Percentiles rank a stretch among this genome's conserved stretches.
These are phyloP conservation scores for Starmerella riodocensis DNA, from an alignment of 805 yeast genomes.

Conservation along the genomic window DNA sequence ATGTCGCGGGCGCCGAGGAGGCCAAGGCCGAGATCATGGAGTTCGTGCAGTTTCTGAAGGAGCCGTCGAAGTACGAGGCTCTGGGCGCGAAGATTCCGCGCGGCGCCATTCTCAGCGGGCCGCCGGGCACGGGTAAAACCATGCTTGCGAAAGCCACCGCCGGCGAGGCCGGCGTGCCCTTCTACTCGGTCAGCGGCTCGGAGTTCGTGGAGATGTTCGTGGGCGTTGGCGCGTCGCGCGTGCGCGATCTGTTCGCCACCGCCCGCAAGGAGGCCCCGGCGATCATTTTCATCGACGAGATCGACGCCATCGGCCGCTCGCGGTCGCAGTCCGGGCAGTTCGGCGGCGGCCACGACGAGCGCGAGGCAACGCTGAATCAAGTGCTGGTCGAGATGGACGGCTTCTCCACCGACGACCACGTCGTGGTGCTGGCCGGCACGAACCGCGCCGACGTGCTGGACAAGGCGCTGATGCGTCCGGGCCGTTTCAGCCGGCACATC, in stretches of 20 bases:
- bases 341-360: conserved; percentile 85
- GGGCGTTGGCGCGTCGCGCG: conserved; percentile 98
- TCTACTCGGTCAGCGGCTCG: conserved; percentile 89
- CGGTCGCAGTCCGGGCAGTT: conserved; percentile 38
- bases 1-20: conserved; percentile 95
- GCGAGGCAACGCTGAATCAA: conserved; percentile 93
- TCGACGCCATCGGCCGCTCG: conserved; percentile 97
- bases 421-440: conserved; percentile 95
- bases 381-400: conserved; percentile 98
- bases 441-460: conserved; percentile 91
- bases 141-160: conserved; percentile 95
- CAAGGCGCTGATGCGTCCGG: conserved; percentile 88
- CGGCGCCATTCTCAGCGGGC: conserved; percentile 94
- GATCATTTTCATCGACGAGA: conserved; percentile 94
- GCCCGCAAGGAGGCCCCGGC: conserved; percentile 93
- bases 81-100: conserved; percentile 96
- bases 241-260: conserved; percentile 81
- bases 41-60: conserved; percentile 82
- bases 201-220: conserved; percentile 98
- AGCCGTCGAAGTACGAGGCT: conserved; percentile 79
- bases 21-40: conserved; percentile 97
- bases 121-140: conserved; percentile 99
- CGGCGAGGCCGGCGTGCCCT: conserved; percentile 98
- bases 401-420: conserved; percentile 77
- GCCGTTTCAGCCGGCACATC: conserved; percentile 92